Base-by-base conservation (phyloP, 768 basidiomycete species). In the Leccinum boreale region DNA sequence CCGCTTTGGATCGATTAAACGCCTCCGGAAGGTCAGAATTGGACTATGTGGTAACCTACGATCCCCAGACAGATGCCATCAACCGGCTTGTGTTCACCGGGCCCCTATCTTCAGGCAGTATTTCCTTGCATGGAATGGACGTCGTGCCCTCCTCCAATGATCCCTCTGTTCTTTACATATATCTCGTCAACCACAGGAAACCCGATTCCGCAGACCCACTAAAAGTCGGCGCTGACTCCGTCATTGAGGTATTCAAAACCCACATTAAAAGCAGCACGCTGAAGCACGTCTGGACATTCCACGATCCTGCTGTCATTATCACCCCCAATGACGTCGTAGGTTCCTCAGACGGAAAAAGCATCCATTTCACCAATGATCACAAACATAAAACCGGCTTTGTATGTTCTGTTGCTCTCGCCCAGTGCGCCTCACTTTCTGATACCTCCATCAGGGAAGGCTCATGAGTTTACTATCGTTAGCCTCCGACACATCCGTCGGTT, bases 281-380 rank as follows among this genome's bases (percentile, higher is more conserved):
- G 50, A 74, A 69, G 5, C 82, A 89, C 64, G 67, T 90, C 24
- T 76, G 70, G 58, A 90, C 90, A 4, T 72, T 90, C 19, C 70
- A 78, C 35, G 79, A 86, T 65, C 74, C 79, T 7, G 11, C 49
- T 12, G 68, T 81, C 11, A 77, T 91, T 23, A 42, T 79, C 11
- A 83, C 86, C 5, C 90, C 90, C 2, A 91, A 90, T 65, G 89
- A 90, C 65, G 54, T 91, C 14, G 80, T 84, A n/a, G 88, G 89
- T 28, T 79, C 77, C 29, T 67, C 81, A 3, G 85, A 89, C 60
- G 86, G 86, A 26, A 74, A 79, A 58, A 81, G 80, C 39, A 83
- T 90, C 57, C 84, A 82, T 67, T 82, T 90, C 66, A 87, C 88
- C 29, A 92, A 91, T 63, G 86, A 89, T 58, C 77, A 84, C 59